phyloP scores from a whole-genome alignment of 2,329 filamentous ascomycete species.

The Bimuria novae-zelandiae region DNA sequence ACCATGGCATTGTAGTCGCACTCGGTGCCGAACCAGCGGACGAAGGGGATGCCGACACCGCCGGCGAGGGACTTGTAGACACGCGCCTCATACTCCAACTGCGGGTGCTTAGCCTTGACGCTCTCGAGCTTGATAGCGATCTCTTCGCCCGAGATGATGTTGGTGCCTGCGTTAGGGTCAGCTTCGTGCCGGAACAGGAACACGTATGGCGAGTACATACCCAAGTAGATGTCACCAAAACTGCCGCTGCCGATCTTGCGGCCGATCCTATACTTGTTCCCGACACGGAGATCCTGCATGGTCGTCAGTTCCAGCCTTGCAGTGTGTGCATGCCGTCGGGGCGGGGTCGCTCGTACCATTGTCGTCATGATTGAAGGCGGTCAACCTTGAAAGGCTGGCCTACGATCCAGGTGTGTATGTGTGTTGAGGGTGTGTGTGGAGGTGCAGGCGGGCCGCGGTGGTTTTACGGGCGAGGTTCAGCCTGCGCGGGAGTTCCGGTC shows the following conservation, averaged over 20 bases:
- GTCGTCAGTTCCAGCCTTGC: slow-evolving; percentile 31
- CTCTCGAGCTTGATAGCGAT: slow-evolving; percentile 99
- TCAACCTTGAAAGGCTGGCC: slow-evolving; percentile 44
- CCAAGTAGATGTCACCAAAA: slow-evolving; percentile 97
- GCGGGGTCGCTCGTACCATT: slow-evolving; percentile 58
- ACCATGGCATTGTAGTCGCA: slow-evolving; percentile 99
- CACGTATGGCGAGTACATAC: slow-evolving; percentile 50
- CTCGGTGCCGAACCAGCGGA: slow-evolving; percentile 99
- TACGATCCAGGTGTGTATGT: slow-evolving; percentile 23
- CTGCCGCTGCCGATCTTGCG: slow-evolving; percentile 98
- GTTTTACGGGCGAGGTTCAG: slow-evolving; percentile 38
- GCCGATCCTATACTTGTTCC: slow-evolving; percentile 99
- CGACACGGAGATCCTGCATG: slow-evolving; percentile 89
- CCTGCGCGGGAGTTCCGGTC: slow-evolving; percentile 45
- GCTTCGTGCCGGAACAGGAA: slow-evolving; percentile 13
- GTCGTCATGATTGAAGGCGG: slow-evolving; percentile 60
- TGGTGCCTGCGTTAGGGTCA: slow-evolving; percentile 69
- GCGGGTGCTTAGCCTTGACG: slow-evolving; percentile 98
- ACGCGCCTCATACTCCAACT: slow-evolving; percentile 97
- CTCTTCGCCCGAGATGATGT: slow-evolving; percentile 99
- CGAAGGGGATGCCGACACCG: slow-evolving; percentile 96
- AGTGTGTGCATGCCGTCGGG: slow-evolving; percentile 22
- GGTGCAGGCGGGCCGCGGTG: slow-evolving; percentile 22
- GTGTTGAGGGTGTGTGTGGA: slow-evolving; percentile 20
- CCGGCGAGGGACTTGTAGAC: slow-evolving; percentile 90